phyloP scores from a whole-genome alignment of 78 protist species.

The Dictyostelium purpureum region DNA sequence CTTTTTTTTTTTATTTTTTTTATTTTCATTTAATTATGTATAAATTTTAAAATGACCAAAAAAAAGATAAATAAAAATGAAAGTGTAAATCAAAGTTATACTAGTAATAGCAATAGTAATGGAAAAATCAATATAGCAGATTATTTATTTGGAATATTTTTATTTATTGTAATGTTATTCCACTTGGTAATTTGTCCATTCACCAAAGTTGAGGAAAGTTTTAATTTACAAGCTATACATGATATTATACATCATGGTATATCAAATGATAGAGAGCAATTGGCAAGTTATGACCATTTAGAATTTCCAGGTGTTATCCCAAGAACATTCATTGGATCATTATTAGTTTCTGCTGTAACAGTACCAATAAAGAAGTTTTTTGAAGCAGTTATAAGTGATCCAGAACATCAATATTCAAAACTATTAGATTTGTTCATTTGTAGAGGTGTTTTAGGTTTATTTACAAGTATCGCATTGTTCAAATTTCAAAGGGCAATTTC shows the following conservation, averaged over 20 bases:
- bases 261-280: background rate
- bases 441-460: slow-evolving; percentile 33
- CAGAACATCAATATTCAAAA: background rate
- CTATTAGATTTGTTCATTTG: background rate
- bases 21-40: no score
- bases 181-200: slow-evolving; percentile 32
- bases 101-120: background rate
- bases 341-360: slow-evolving; percentile 38
- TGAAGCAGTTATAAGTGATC: background rate
- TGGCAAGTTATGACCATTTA: slow-evolving; percentile 88
- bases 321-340: slow-evolving; percentile 92
- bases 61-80: background rate
- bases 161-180: background rate
- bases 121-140: background rate
- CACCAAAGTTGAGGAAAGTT: slow-evolving; percentile 97
- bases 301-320: slow-evolving; percentile 96
- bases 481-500: slow-evolving; percentile 47
- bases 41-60: no score
- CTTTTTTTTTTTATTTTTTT: no score
- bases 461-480: background rate
- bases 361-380: slow-evolving; percentile 5
- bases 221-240: slow-evolving; percentile 95
- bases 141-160: no score
- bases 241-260: slow-evolving; percentile 82
- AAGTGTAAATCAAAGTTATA: background rate